phyloP scores from a whole-genome alignment of 2,329 filamentous ascomycete species.

The Trichoderma guizhouense region DNA sequence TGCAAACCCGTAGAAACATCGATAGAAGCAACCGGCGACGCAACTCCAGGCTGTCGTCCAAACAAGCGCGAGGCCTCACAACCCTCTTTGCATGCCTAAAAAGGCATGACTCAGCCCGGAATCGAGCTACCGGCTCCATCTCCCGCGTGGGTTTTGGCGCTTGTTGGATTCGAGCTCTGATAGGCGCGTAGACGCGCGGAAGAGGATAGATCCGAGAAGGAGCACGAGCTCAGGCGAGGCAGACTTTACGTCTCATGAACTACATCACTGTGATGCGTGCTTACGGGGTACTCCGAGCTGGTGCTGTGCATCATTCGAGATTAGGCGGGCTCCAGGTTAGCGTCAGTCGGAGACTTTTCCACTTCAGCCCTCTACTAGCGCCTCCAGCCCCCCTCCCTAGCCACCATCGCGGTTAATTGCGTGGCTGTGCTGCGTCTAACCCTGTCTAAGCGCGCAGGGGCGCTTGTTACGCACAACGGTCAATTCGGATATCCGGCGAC shows the following conservation, averaged over 20 bases:
- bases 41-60: background rate
- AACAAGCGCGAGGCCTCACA: background rate
- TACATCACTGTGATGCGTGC: background rate
- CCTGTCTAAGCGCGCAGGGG: background rate
- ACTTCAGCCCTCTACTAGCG: background rate
- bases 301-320: background rate
- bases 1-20: background rate
- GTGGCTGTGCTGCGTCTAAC: conserved; percentile 5
- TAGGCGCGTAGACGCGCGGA: conserved; percentile 2
- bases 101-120: conserved; percentile 1
- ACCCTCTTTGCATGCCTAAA: background rate
- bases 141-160: background rate
- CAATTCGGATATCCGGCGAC: background rate
- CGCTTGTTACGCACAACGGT: background rate
- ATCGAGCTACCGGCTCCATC: background rate
- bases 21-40: background rate
- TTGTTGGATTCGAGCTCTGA: background rate
- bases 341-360: background rate
- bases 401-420: background rate
- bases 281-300: background rate
- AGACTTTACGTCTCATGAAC: background rate
- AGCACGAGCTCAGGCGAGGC: background rate
- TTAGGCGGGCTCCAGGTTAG: background rate
- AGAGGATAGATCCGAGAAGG: conserved; percentile 4
- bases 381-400: background rate